Evolutionary conservation across 2,329 filamentous ascomycete genomes (phyloP).

Genomic region (Acarospora socialis): DNA sequence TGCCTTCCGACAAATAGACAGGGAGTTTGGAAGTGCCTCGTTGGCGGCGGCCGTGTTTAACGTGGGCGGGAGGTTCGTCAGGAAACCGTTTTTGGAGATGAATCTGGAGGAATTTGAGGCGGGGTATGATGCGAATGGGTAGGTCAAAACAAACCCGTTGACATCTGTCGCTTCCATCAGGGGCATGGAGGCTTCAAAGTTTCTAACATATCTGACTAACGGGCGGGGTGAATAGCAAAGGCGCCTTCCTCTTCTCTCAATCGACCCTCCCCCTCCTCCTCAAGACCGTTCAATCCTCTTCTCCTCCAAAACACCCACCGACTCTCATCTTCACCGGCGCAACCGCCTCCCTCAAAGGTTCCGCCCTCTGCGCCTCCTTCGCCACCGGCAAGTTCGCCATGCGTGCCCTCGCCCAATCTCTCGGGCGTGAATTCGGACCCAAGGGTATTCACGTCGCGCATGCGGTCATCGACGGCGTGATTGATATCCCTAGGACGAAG

Average conservation of each 20-base stretch:
- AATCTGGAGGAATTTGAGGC: conserved; percentile 42
- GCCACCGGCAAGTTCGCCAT: conserved; percentile 69
- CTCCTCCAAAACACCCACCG: conserved; percentile 47
- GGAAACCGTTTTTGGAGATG: conserved; percentile 48
- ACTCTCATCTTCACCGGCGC: conserved; percentile 77
- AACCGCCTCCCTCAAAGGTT: conserved; percentile 63
- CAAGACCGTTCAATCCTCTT: conserved; percentile 29
- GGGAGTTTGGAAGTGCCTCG: conserved; percentile 34
- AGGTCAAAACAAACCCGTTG: conserved; percentile 17
- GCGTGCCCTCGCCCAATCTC: conserved; percentile 56
- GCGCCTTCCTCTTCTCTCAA: conserved; percentile 66
- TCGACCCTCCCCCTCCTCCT: conserved; percentile 56
- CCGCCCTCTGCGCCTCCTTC: conserved; percentile 55
- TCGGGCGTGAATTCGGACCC: conserved; percentile 73
- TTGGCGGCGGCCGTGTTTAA: conserved; percentile 47
- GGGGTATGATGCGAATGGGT: conserved; percentile 38
- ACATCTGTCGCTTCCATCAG: too few species aligned
- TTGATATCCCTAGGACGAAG: conserved; percentile 63
- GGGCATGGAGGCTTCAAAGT: too few species aligned
- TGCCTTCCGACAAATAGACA: conserved; percentile 40
- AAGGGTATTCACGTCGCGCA: conserved; percentile 73
- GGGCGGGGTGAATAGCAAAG: conserved; percentile 25
- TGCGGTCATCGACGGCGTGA: conserved; percentile 70
- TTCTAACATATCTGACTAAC: background rate
- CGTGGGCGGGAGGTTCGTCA: conserved; percentile 39